Evolutionary conservation across 2,329 filamentous ascomycete species (phyloP), one percentile per base, ranked within the genome.

Genomic region (Ophiocordyceps unilateralis): DNA sequence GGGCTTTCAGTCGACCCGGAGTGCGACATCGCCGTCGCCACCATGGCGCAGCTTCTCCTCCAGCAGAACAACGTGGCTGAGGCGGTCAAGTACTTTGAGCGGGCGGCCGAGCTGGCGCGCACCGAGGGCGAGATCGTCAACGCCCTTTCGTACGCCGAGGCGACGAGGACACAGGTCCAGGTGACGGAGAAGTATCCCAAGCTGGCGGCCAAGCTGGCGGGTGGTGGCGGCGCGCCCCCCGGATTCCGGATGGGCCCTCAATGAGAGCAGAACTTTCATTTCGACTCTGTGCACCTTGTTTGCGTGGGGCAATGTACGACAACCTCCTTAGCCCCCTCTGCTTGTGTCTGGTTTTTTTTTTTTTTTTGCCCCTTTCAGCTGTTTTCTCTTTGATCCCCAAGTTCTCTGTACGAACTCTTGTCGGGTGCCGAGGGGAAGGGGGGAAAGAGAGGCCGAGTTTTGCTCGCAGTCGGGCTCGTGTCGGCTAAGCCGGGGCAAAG

Each of bases 51-150:
- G 65, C 77, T 98, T 37, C 79, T 98, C 42, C 76, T 98, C 30
- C 91, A 98, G 63, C 91, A 96, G 69, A 91, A 91, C 62, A 95
- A 95, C 68, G 89, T 98, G 45, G 83, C 82, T 30, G 85, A 95
- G 49, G 91, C 91, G 1, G 78, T 98, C 50, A 86, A 83, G 64
- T 96, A 96, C 70, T 98, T 98, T 59, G 88, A 96, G 70, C 82
- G 86, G 47, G 91, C 91, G 2, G 91, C 89, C 23, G 88, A 96
- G 66, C 78, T 98, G 43, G 88, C 87, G 40, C 74, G 91, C 53
- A 98, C 91, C 28, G 89, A 95, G 56, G 85, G 83, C 46, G 91
- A 98, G 68, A 88, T 96, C 49, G 78, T 96, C 51, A 96, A 96
- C 57, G 91, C 91, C 7, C 73, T 98, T 17, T 94, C 86, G 19